Base-by-base conservation (phyloP, 345 rosid species). In the Kernera saxatilis region DNA sequence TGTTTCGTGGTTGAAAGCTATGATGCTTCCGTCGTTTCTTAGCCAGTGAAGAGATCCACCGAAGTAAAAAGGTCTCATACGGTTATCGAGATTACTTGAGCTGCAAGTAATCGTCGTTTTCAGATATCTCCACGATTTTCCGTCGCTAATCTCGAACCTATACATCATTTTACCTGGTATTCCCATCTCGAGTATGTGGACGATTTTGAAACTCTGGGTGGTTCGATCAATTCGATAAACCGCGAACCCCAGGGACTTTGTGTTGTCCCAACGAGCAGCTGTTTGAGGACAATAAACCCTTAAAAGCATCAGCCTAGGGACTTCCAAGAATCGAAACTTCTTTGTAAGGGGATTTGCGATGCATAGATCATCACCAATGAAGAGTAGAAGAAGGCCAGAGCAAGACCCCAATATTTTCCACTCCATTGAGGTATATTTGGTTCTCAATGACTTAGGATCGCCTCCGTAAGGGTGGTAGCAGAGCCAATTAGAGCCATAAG, bases 41-140 rank as follows among this genome's bases (percentile, higher is more conserved):
- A 51, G 6, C 60, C 70, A 50, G 25, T 66, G 60, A 66, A 66
- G 45, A 49, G 14, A 5, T 35, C 39, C 46, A n/a, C n/a, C n/a
- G n/a, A 63, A 0, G 46, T 63, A 72, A 72, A 72, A 48, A 10
- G 64, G 64, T 41, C 18, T 36, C 74, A 48, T 35, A n/a, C 8
- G 35, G n/a, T 1, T 1, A 40, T 15, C 14, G 10, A 68, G 15
- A 5, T 7, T 0, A 6, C 72, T 54, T 40, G 63, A 0, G 2
- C 1, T 0, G 30, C 43, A 68, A 68, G 63, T 29, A 13, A 68
- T 2, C n/a, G 0, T 43, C 5, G 43, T 53, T 53, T 68, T 6
- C 29, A 62, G 53, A 1, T 4, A 1, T 44, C 17, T 62, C 67
- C 53, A 62, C 2, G 37, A 37, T 9, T 67, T 5, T 18, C 51